A percentile compares a stretch with the other conserved stretches of the same genome.
Conservation (phyloP, 352 stramenopile genomes). For the Phytophthora boehmeriae region DNA sequence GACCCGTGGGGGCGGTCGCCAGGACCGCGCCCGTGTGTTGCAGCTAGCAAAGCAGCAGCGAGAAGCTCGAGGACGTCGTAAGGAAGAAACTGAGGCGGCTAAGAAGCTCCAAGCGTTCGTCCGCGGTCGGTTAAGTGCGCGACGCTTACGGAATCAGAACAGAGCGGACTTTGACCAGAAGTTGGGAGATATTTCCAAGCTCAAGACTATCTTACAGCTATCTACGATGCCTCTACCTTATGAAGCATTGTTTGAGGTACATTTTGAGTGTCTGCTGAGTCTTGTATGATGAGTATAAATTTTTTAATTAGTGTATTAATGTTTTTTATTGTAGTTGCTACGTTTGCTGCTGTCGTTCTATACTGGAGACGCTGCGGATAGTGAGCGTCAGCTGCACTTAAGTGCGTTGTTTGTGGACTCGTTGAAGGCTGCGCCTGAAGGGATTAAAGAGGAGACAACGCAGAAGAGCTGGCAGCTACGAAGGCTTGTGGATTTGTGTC, state of each 20-base stretch:
- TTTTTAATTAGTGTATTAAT: conserved; percentile 6
- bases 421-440: conserved; percentile 18
- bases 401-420: conserved; percentile 33
- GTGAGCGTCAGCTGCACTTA: conserved; percentile 33
- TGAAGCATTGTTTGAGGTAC: conserved; percentile 52
- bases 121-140: conserved; percentile 37
- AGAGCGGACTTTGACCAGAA: conserved; percentile 61
- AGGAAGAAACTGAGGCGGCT: conserved; percentile 42
- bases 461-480: conserved; percentile 44
- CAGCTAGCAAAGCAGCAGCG: conserved; percentile 58
- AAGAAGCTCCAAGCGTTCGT: conserved; percentile 52
- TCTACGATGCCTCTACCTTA: conserved; percentile 52
- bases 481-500: conserved; percentile 51
- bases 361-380: conserved; percentile 28
- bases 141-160: conserved; percentile 7
- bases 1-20: conserved; percentile 26
- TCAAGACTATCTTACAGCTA: conserved; percentile 64
- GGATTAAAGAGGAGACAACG: conserved; percentile 18
- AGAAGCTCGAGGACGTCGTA: conserved; percentile 39
- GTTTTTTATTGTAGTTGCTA: conserved; percentile 32
- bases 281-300: conserved; percentile 1
- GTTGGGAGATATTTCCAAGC: conserved; percentile 52
- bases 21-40: conserved; percentile 57
- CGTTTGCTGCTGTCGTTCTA: conserved; percentile 55
- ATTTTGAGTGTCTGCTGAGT: conserved; percentile 2